These are phyloP conservation scores for Candida corydali DNA, from an alignment of 805 yeast genomes.

Conservation along the genomic window DNA sequence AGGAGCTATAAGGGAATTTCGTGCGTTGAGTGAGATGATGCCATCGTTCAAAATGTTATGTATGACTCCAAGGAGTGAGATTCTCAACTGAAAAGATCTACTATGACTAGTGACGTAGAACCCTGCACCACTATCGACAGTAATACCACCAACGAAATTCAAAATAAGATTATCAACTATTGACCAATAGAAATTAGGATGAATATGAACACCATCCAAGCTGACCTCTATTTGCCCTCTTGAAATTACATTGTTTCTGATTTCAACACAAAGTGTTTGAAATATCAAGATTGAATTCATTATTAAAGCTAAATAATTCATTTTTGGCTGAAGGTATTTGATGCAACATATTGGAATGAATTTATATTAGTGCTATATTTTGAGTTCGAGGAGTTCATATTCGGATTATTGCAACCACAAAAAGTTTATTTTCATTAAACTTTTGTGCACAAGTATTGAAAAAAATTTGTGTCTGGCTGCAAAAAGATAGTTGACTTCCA, in stretches of 20 bases:
- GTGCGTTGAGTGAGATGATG: constrained; percentile 18
- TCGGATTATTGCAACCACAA: too few relatives aligned
- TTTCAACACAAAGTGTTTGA: neutral
- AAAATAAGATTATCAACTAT: constrained; percentile 20
- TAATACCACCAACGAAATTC: constrained; percentile 18
- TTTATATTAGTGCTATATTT: too few relatives aligned
- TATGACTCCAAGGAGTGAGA: constrained; percentile 12
- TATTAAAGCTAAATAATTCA: too few relatives aligned
- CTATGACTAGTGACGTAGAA: constrained; percentile 17
- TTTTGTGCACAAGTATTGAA: too few relatives aligned
- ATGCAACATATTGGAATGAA: too few relatives aligned
- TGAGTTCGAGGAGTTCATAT: too few relatives aligned
- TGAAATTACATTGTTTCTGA: constrained; percentile 13
- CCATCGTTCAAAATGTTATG: constrained; percentile 15
- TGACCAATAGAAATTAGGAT: constrained; percentile 21
- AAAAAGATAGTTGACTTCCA: too few relatives aligned
- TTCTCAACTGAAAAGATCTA: constrained; percentile 9
- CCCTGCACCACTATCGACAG: constrained; percentile 18
- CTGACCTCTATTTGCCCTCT: constrained; percentile 15
- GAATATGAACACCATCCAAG: constrained; percentile 16
- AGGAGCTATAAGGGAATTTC: constrained; percentile 14
- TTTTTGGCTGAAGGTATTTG: too few relatives aligned
- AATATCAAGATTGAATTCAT: neutral
- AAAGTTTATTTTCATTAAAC: too few relatives aligned
- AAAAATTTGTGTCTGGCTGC: too few relatives aligned